A percentile compares a stretch with the other conserved stretches of the same genome.
Conservation (phyloP, 2,329 filamentous ascomycete genomes). For the Trichoderma koningii region DNA sequence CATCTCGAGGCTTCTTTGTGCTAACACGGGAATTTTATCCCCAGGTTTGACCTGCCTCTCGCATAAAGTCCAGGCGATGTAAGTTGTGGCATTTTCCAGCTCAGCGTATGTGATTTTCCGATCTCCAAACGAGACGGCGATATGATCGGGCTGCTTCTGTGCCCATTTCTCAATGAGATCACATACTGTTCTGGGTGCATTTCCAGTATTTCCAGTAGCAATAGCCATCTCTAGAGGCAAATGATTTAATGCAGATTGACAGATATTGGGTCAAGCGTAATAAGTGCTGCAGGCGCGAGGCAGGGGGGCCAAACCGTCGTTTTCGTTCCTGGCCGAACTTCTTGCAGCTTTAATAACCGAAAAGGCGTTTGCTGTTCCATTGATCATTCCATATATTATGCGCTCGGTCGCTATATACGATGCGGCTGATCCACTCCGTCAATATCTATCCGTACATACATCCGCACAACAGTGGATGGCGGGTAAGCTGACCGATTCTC, state of each 20-base stretch:
- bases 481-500: no score
- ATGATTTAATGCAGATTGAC: not conserved
- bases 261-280: no score
- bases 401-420: no score
- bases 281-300: no score
- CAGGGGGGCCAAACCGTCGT: no score
- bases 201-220: not conserved
- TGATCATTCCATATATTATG: no score
- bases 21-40: slow-evolving; percentile 3
- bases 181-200: not conserved
- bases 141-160: slow-evolving; percentile 1
- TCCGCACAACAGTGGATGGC: no score
- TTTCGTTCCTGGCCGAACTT: no score
- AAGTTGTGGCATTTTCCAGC: not conserved
- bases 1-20: slow-evolving; percentile 11
- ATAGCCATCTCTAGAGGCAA: not conserved
- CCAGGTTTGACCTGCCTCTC: not conserved
- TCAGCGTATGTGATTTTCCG: slow-evolving; percentile 1
- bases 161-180: slow-evolving; percentile 10
- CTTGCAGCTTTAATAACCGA: no score
- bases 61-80: slow-evolving; percentile 2
- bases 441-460: no score
- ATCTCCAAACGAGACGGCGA: slow-evolving; percentile 2
- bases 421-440: no score
- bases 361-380: no score